Percentiles rank a stretch among this genome's conserved stretches.
Evolutionary conservation across 2,329 filamentous ascomycete species (phyloP).

Genomic region (Endocalyx cinctus): DNA sequence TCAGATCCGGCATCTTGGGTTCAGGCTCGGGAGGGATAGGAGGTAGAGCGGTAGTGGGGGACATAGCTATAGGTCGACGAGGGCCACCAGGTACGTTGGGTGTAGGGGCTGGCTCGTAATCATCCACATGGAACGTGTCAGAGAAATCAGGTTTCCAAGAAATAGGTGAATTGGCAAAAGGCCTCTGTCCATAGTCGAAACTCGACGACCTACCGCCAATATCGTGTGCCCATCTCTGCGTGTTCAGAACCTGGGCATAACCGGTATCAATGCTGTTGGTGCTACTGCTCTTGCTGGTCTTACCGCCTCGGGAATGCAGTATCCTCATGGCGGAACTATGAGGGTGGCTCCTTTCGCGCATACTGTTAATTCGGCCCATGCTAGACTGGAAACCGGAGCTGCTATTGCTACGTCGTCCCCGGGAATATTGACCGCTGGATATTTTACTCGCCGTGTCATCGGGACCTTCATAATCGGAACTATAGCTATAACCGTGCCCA

Average conservation of each 20-base stretch:
- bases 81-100: conserved; percentile 81
- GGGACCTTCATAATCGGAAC: conserved; percentile 54
- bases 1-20: conserved; percentile 23
- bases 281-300: conserved; percentile 69
- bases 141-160: conserved; percentile 46
- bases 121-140: conserved; percentile 47
- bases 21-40: conserved; percentile 36
- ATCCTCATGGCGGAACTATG: conserved; percentile 34
- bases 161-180: conserved; percentile 24
- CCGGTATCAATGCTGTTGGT: conserved; percentile 63
- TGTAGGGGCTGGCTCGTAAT: conserved; percentile 78
- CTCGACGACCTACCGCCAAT: conserved; percentile 61
- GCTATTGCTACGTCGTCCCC: conserved; percentile 72
- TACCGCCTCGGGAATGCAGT: conserved; percentile 52
- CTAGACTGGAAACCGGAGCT: conserved; percentile 65
- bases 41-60: conserved; percentile 30
- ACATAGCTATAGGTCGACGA: conserved; percentile 41
- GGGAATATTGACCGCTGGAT: conserved; percentile 47
- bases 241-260: conserved; percentile 52
- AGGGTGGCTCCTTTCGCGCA: conserved; percentile 44
- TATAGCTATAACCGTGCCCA: conserved; percentile 51
- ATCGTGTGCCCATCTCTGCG: conserved; percentile 54
- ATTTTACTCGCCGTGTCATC: conserved; percentile 48
- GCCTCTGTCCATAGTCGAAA: conserved; percentile 61
- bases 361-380: conserved; percentile 59